Percentiles rank a stretch among this genome's conserved stretches.
These are phyloP conservation scores for Alternaria solani DNA, from an alignment of 2,329 filamentous ascomycete species.

Conservation along the genomic window DNA sequence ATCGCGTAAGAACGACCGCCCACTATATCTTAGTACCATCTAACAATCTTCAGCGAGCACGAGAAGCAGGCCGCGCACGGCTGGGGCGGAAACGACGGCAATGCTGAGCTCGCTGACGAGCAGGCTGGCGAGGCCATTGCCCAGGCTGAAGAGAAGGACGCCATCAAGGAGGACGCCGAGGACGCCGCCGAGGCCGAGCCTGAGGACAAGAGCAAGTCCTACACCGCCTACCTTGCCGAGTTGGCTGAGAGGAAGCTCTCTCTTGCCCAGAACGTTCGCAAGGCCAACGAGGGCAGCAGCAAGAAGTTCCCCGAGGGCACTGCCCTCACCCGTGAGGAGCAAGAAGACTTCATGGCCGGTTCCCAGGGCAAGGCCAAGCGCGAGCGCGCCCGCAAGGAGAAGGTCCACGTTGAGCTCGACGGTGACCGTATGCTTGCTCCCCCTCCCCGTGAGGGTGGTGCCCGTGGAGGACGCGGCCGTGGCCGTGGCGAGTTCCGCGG, in stretches of 20 bases:
- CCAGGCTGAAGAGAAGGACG: conserved; percentile 80
- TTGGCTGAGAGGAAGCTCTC: conserved; percentile 78
- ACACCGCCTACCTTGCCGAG: conserved; percentile 84
- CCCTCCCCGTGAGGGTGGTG: conserved; percentile 62
- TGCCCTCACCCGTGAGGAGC: conserved; percentile 64
- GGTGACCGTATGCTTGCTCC: conserved; percentile 63
- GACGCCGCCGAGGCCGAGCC: conserved; percentile 62
- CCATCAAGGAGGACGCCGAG: conserved; percentile 43
- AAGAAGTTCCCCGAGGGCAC: conserved; percentile 95
- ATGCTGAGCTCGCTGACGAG: conserved; percentile 89
- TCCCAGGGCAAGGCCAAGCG: conserved; percentile 78
- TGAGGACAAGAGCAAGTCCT: conserved; percentile 90
- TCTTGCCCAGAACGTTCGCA: conserved; percentile 77
- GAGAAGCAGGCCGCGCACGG: conserved; percentile 88
- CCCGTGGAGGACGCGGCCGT: conserved; percentile 61
- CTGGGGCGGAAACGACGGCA: conserved; percentile 85
- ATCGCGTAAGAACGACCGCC: conserved; percentile 60
- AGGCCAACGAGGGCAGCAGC: conserved; percentile 91
- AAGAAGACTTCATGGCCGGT: conserved; percentile 78
- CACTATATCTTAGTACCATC: background rate
- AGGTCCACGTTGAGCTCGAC: conserved; percentile 89
- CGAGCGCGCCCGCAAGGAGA: conserved; percentile 90
- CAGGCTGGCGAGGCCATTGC: conserved; percentile 90
- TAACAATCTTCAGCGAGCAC: conserved; percentile 66
- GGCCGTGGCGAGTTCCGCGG: conserved; percentile 64